phyloP scores from a whole-genome alignment of 2,329 filamentous ascomycete genomes.

The Aspergillus puulaauensis region DNA sequence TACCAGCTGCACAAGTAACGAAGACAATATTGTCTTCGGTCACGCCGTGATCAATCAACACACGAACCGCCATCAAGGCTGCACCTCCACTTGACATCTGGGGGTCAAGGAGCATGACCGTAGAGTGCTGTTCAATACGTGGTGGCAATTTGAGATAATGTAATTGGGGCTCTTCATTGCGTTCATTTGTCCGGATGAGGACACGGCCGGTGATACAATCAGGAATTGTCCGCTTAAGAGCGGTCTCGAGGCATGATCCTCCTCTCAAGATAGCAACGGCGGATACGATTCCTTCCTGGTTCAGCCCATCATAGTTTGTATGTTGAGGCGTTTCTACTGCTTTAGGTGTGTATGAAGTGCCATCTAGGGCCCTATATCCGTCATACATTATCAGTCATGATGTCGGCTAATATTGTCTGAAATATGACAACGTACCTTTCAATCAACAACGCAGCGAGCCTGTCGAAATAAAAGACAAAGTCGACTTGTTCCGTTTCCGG shows the following conservation, averaged over 20 bases:
- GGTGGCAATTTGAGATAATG: conserved; percentile 81
- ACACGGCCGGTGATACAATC: conserved; percentile 88
- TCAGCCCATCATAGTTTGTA: conserved; percentile 69
- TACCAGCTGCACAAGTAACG: conserved; percentile 87
- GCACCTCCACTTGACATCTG: conserved; percentile 92
- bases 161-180: conserved; percentile 85
- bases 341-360: conserved; percentile 65
- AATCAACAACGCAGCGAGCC: conserved; percentile 78
- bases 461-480: conserved; percentile 97
- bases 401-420: not conserved
- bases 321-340: conserved; percentile 71
- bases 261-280: conserved; percentile 88
- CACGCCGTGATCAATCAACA: conserved; percentile 93
- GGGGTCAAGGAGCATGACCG: conserved; percentile 82
- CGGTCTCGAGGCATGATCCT: conserved; percentile 83
- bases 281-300: conserved; percentile 70
- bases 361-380: conserved; percentile 68
- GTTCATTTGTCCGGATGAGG: conserved; percentile 83
- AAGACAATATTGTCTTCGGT: conserved; percentile 81
- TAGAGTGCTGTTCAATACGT: conserved; percentile 71
- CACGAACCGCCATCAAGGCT: conserved; percentile 88
- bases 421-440: conserved; percentile 54
- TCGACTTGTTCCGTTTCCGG: conserved; percentile 78
- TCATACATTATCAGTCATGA: conserved; percentile 5
- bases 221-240: conserved; percentile 84